These are phyloP conservation scores for Scheffersomyces lignicola DNA, from an alignment of 1,139 yeast species.

Conservation along the genomic window DNA sequence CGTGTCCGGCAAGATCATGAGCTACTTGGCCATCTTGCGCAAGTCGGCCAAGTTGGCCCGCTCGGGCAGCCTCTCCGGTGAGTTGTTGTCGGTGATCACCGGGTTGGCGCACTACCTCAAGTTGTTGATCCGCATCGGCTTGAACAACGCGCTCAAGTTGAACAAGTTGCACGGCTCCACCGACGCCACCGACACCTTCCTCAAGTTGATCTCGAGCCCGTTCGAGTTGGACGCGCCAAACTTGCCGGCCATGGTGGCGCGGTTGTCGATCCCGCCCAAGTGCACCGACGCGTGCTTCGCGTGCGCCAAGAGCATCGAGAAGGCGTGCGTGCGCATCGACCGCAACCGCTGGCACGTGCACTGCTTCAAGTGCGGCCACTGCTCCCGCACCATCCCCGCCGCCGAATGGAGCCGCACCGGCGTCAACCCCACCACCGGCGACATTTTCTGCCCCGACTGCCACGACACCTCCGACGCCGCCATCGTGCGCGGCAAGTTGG, in stretches of 20 bases:
- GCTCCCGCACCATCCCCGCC: constrained; percentile 37
- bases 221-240: constrained; percentile 12
- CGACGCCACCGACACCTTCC: constrained; percentile 62
- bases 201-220: constrained; percentile 32
- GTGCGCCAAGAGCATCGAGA: constrained; percentile 82
- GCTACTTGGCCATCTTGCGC: constrained; percentile 69
- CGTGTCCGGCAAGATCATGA: constrained; percentile 76
- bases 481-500: constrained; percentile 57
- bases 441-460: constrained; percentile 60
- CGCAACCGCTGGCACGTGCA: constrained; percentile 78
- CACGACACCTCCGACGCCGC: constrained; percentile 44
- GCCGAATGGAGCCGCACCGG: constrained; percentile 35
- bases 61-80: constrained; percentile 61
- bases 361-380: constrained; percentile 66
- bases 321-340: constrained; percentile 63
- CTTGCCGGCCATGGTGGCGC: constrained; percentile 30
- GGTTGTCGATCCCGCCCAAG: constrained; percentile 49
- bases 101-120: constrained; percentile 93
- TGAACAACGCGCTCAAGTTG: constrained; percentile 69
- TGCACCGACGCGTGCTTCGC: constrained; percentile 76
- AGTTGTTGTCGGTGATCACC: constrained; percentile 76
- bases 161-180: constrained; percentile 61
- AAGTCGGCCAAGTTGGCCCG: constrained; percentile 48
- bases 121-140: constrained; percentile 76
- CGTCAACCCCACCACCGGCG: constrained; percentile 22